Evolutionary conservation across 2,329 filamentous ascomycete species (phyloP), one percentile per base, ranked within the genome.

Genomic region (Pseudopyricularia cyperi): DNA sequence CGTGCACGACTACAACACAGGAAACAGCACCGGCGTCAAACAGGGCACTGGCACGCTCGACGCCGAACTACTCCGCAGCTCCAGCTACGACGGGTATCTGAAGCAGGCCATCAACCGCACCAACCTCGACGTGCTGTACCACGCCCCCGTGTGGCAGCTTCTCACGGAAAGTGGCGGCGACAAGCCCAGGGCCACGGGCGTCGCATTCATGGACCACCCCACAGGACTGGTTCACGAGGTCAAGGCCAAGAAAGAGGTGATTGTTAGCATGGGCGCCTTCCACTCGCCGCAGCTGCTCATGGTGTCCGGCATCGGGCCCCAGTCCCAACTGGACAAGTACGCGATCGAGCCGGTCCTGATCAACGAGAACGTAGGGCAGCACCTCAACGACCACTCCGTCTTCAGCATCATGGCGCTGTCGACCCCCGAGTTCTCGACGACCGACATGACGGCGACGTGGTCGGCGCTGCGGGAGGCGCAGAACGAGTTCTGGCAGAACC

Each of bases 321-420:
- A 63, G 11, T 60, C 66, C 0, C 74, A 81, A 56, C 71, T 86
- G 6, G 56, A 69, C 19, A 66, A 68, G 51, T 72, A 77, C 59
- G 64, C 68, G n/a, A 83, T 85, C 55, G 59, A 69, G 2, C 65
- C 77, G 1, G 57, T 82, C 17, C 68, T 73, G 4, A 71, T 83
- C 55, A 74, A 79, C 0, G 75, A 76, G 1, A 78, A 82, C 46
- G 80, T 87, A 3, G 82, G 82, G 5, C 75, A 73, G 53, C 50
- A 51, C 32, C 55, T 62, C 12, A 60, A 59, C 48, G 60, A 61
- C 32, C 60, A 62, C 55, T 60, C 57, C 32, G 57, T 62, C 22
- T 62, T 60, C 54, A 61, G 58, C 54, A 61, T 62, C 39, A 61
- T 61, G 56, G 60, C 59, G 1, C 57, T 48, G 8, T 59, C 58